Base-by-base conservation (phyloP, 2,329 filamentous ascomycete species). In the Zymoseptoria brevis region DNA sequence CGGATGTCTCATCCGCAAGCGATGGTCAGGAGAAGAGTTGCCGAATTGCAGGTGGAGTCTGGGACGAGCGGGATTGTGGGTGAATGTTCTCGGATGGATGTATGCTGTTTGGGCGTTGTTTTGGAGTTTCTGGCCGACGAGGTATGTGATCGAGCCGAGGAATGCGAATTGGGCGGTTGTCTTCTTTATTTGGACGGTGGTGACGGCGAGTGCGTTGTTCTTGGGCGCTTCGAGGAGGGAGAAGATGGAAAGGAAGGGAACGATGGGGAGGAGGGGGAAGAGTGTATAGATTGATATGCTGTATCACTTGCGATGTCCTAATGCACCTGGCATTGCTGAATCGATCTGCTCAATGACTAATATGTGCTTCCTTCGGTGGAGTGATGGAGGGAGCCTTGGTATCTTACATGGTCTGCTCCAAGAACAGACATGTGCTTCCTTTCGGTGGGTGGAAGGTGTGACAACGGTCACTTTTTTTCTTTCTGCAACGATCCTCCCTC, bases 81-180 rank as follows among this genome's bases (percentile, higher is more conserved):
- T 77, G 57, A 78, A 77, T 50, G 61, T 66, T 4, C 50, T 75
- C 7, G 72, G 69, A 0, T 56, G 76, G 8, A 11, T 68, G 2
- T 77, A 76, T 57, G 59, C 71, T 1, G 24, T 61, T 19, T 72
- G 73, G 57, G 67, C 68, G 0, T 72, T 75, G 58, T 67, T 76
- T 63, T 76, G 73, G 73, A 68, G 67, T 8, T 72, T 74, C 62
- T 76, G 74, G 74, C 81, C 81, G 0, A 65, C 71, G 0, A 58
- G 64, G 2, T 68, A 74, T 41, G 62, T 69, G 1, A 74, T 78
- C 1, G 62, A 54, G 1, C 66, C 72, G 1, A 64, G 64, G 13
- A 75, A 73, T 2, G 81, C 81, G 74, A 83, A 83, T 66, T 83
- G 78, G 78, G 76, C 75, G 29, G 66, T 74, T n/a, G 70, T 79